Percentiles rank a stretch among this genome's conserved stretches.
These are phyloP conservation scores for Podaxis sp. DNA, from an alignment of 768 basidiomycete species.

Conservation along the genomic window DNA sequence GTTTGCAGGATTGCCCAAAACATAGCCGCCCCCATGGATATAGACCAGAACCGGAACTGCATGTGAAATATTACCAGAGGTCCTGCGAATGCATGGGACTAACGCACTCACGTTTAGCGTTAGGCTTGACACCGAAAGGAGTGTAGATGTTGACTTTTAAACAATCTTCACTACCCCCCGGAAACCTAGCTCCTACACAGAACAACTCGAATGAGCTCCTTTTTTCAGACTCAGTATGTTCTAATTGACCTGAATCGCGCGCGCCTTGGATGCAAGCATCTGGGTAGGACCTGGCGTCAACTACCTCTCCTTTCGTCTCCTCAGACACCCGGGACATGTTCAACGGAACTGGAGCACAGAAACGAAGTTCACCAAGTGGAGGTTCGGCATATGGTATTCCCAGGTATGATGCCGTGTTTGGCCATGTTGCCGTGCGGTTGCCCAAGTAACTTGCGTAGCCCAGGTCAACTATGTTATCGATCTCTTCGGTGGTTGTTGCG, in stretches of 20 bases:
- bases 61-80: background rate
- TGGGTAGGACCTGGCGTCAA: conserved; percentile 51
- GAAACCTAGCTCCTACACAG: conserved; percentile 45
- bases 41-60: conserved; percentile 44
- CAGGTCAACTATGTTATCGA: conserved; percentile 38
- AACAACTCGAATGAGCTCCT: background rate
- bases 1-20: conserved; percentile 55
- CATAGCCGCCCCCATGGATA: conserved; percentile 52
- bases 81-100: background rate
- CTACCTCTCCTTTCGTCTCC: conserved; percentile 30
- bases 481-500: background rate
- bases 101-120: conserved; percentile 39
- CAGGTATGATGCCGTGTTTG: conserved; percentile 52
- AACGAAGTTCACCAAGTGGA: conserved; percentile 46
- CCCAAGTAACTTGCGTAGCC: conserved; percentile 58
- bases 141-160: conserved; percentile 64
- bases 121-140: conserved; percentile 40
- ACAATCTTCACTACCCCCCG: conserved; percentile 64
- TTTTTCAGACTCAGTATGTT: background rate
- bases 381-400: conserved; percentile 59
- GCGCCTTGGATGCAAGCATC: conserved; percentile 58
- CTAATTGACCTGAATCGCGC: background rate
- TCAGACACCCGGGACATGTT: conserved; percentile 38
- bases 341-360: conserved; percentile 48
- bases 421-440: conserved; percentile 34